These are phyloP conservation scores for Soucietia sequanensis DNA, from an alignment of 805 yeast genomes.

Conservation along the genomic window DNA sequence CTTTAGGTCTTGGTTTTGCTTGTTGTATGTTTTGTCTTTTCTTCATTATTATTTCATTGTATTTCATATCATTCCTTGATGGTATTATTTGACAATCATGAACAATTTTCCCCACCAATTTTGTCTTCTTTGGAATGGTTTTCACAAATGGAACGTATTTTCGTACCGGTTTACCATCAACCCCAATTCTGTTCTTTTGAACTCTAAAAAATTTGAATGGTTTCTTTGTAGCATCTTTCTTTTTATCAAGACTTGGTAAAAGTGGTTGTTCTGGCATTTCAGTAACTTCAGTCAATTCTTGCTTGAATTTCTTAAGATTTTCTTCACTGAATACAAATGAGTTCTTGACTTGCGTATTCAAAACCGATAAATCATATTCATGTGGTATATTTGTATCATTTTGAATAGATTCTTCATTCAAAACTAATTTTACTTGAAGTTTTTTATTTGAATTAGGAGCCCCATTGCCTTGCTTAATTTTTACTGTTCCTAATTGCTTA, in stretches of 20 bases:
- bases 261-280: slow-evolving; percentile 54
- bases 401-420: slow-evolving; percentile 38
- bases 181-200: slow-evolving; percentile 25
- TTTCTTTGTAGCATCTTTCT: slow-evolving; percentile 9
- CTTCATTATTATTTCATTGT: slow-evolving; percentile 55
- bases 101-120: slow-evolving; percentile 79
- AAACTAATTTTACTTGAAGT: slow-evolving; percentile 54
- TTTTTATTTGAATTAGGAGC: slow-evolving; percentile 16
- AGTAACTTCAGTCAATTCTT: slow-evolving; percentile 49
- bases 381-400: slow-evolving; percentile 61
- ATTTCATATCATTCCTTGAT: slow-evolving; percentile 67
- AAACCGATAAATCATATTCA: slow-evolving; percentile 76
- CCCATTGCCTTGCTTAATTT: slow-evolving; percentile 52
- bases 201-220: slow-evolving; percentile 27
- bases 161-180: slow-evolving; percentile 20
- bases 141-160: slow-evolving; percentile 76
- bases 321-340: slow-evolving; percentile 88
- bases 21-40: slow-evolving; percentile 51
- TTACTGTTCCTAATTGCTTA: slow-evolving; percentile 74
- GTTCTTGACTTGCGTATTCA: slow-evolving; percentile 78
- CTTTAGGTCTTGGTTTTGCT: slow-evolving; percentile 55
- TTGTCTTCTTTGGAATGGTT: slow-evolving; percentile 86
- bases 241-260: slow-evolving; percentile 35
- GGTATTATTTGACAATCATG: slow-evolving; percentile 93
- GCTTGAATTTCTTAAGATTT: slow-evolving; percentile 60